Conservation (phyloP, 306 rosid genomes). For the Astragalus glycyphyllos region DNA sequence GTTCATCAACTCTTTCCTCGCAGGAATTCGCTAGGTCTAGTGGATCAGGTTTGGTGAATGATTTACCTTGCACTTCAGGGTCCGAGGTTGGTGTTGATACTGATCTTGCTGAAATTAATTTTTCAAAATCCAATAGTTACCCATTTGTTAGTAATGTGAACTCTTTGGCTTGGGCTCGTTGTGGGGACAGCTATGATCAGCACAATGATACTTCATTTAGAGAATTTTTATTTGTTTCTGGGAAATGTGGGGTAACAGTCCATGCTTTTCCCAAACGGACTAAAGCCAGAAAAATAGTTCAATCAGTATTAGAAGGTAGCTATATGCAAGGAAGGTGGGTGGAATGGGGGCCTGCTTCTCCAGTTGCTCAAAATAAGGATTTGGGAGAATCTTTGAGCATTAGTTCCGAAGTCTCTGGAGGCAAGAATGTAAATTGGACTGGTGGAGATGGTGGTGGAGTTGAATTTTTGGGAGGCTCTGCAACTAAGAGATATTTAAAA, state of each 20-base stretch:
- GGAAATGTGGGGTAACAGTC: constrained; percentile 75
- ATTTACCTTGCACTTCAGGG: constrained; percentile 59
- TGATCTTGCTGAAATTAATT: constrained; percentile 48
- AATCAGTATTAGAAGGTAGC: constrained; percentile 50
- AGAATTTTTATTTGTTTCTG: constrained; percentile 83
- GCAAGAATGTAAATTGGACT: constrained; percentile 41
- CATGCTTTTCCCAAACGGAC: constrained; percentile 70
- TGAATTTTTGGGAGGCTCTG: constrained; percentile 46
- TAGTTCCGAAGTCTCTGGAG: constrained; percentile 45
- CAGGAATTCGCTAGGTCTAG: constrained; percentile 46
- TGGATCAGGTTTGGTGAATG: constrained; percentile 49
- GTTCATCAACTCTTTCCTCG: constrained; percentile 46
- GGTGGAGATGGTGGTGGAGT: constrained; percentile 51
- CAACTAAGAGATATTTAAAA: constrained; percentile 65
- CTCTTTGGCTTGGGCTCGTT: constrained; percentile 85
- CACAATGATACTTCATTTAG: constrained; percentile 69
- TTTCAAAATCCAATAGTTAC: constrained; percentile 51
- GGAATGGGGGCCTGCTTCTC: constrained; percentile 76
- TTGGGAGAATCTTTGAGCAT: constrained; percentile 50
- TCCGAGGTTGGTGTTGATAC: constrained; percentile 47
- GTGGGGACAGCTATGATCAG: constrained; percentile 69
- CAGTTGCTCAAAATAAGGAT: constrained; percentile 46
- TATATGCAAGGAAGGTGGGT: constrained; percentile 81
- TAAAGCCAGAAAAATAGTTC: constrained; percentile 39
- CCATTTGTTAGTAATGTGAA: constrained; percentile 73